Percentiles rank a stretch among this genome's conserved stretches.
phyloP scores from a whole-genome alignment of 2,329 filamentous ascomycete genomes.

The Orbilia quercus region DNA sequence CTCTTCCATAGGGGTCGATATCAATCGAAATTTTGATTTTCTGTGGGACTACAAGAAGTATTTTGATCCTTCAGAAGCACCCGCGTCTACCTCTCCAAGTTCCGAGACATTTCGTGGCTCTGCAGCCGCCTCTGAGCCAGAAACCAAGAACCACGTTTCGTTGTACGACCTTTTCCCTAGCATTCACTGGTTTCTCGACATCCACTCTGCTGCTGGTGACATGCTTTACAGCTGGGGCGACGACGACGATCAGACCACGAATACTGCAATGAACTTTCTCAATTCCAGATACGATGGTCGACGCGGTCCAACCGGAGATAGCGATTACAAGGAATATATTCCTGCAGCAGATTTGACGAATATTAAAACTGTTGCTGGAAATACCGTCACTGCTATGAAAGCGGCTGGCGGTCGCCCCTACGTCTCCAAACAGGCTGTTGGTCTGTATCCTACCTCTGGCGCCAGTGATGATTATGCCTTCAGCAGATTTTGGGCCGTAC shows the following conservation, averaged over 20 bases:
- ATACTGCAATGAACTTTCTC: constrained; percentile 67
- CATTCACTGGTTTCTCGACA: constrained; percentile 70
- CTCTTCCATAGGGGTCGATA: constrained; percentile 66
- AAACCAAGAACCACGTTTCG: constrained; percentile 69
- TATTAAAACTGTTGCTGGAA: constrained; percentile 61
- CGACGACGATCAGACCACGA: constrained; percentile 67
- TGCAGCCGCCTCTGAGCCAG: constrained; percentile 69
- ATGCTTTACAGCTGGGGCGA: constrained; percentile 71
- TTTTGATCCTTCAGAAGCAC: constrained; percentile 62
- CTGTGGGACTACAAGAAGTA: constrained; percentile 69
- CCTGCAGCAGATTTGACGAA: constrained; percentile 62
- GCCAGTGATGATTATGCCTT: constrained; percentile 64
- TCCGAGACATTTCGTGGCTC: constrained; percentile 68
- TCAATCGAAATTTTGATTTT: constrained; percentile 72
- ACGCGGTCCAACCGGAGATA: constrained; percentile 66
- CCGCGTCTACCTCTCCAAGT: constrained; percentile 64
- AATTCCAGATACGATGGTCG: constrained; percentile 68
- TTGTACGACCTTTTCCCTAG: constrained; percentile 67
- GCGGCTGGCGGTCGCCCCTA: constrained; percentile 63
- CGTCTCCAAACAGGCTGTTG: constrained; percentile 61
- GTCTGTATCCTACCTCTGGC: constrained; percentile 63
- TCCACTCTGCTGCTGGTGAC: constrained; percentile 69
- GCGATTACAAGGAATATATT: constrained; percentile 65
- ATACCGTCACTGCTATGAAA: constrained; percentile 62
- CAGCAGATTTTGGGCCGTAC: constrained; percentile 62